phyloP scores from a whole-genome alignment of 1,284 basidiomycete genomes.

The Moniliophthora roreri region DNA sequence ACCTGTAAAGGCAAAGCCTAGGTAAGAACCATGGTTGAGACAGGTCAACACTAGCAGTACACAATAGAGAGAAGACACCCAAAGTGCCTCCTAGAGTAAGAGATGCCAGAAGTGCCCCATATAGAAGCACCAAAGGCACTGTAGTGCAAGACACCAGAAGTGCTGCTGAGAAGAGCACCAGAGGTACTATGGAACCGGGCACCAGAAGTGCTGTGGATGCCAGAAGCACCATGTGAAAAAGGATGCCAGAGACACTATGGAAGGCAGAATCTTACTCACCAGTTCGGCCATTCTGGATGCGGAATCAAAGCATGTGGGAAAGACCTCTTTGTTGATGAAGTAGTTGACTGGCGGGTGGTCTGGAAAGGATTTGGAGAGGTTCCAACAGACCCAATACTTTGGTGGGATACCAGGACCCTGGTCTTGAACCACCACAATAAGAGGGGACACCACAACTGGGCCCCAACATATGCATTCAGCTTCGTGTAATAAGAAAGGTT shows the following conservation, averaged over 20 bases:
- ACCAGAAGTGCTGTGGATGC: conserved; percentile 4
- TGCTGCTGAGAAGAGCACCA: no score
- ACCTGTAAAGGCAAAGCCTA: conserved; percentile 17
- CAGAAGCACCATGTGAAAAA: conserved; percentile 16
- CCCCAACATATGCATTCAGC: conserved; percentile 20
- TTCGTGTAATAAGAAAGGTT: conserved; percentile 9
- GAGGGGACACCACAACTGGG: conserved; percentile 24
- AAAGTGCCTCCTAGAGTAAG: no score
- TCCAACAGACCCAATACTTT: conserved; percentile 22
- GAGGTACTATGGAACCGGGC: no score
- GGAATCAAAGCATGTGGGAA: no score
- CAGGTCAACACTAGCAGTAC: no score
- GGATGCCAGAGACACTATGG: conserved; percentile 8
- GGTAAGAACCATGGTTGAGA: conserved; percentile 3
- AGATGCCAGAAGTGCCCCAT: no score
- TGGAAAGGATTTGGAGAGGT: conserved; percentile 20
- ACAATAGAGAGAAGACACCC: no score
- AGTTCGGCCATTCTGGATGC: conserved; percentile 26
- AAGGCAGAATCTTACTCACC: conserved; percentile 24
- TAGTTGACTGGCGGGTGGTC: conserved; percentile 26
- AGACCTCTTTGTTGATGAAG: conserved; percentile 28
- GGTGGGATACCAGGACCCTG: conserved; percentile 19
- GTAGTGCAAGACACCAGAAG: no score
- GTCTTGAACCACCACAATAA: conserved; percentile 19
- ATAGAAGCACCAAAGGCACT: no score